Conservation (phyloP, 2,329 filamentous ascomycete genomes). For the Neobulgaria alba region DNA sequence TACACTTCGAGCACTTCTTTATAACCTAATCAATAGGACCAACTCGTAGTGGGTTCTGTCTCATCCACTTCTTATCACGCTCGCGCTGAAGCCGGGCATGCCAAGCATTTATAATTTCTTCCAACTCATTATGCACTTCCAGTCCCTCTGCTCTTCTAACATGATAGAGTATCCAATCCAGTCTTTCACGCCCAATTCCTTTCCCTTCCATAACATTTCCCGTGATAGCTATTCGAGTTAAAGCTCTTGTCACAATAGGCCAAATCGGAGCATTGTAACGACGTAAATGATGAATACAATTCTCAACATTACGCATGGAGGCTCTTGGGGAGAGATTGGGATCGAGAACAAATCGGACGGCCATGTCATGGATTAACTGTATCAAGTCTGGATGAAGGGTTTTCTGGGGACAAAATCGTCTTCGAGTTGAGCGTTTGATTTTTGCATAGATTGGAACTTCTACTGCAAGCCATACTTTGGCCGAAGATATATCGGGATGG, state of each 20-base stretch:
- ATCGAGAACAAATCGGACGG: slow-evolving; percentile 20
- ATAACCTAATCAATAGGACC: slow-evolving; percentile 12
- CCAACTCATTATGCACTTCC: slow-evolving; percentile 18
- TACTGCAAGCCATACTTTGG: neutral
- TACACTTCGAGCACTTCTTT: too few species aligned
- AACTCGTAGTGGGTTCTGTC: slow-evolving; percentile 9
- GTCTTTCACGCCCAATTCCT: slow-evolving; percentile 15
- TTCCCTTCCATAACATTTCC: slow-evolving; percentile 13
- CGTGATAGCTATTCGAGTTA: slow-evolving; percentile 18
- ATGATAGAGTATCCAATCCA: slow-evolving; percentile 18
- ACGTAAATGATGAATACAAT: slow-evolving; percentile 21
- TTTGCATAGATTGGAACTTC: neutral
- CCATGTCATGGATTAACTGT: slow-evolving; percentile 20
- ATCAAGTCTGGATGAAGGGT: slow-evolving; percentile 11
- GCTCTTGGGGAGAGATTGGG: slow-evolving; percentile 8
- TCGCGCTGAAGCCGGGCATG: slow-evolving; percentile 5
- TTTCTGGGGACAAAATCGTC: too few species aligned
- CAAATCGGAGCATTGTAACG: slow-evolving; percentile 14
- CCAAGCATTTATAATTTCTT: slow-evolving; percentile 13
- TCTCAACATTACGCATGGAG: slow-evolving; percentile 22
- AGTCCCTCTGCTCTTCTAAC: slow-evolving; percentile 20
- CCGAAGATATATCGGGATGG: neutral
- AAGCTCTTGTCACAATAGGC: slow-evolving; percentile 15
- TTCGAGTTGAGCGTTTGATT: too few species aligned
- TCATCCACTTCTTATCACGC: neutral